phyloP scores from a whole-genome alignment of 2,329 filamentous ascomycete species.

The Stromatinia cepivora region DNA sequence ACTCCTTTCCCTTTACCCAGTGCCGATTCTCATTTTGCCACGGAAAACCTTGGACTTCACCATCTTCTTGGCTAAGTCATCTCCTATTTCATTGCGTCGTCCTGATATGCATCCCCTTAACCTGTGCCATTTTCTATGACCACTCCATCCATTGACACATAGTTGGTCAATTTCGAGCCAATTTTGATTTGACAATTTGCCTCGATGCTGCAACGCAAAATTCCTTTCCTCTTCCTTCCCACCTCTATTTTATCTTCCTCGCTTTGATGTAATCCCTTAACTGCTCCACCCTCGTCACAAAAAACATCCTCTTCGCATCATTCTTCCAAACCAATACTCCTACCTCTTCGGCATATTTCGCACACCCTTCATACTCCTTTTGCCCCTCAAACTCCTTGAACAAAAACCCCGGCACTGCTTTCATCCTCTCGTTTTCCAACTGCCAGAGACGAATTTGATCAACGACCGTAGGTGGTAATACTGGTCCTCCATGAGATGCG shows the following conservation, averaged over 20 bases:
- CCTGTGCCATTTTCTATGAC: background rate
- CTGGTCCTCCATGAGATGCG: conserved; percentile 49
- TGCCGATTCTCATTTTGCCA: background rate
- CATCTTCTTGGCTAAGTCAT: background rate
- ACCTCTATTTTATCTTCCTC: conserved; percentile 51
- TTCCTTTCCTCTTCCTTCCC: background rate
- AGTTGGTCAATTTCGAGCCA: background rate
- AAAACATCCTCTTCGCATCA: conserved; percentile 79
- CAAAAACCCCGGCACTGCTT: conserved; percentile 76
- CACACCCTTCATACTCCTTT: conserved; percentile 69
- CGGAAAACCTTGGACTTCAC: background rate
- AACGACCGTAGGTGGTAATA: conserved; percentile 91
- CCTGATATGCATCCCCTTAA: background rate
- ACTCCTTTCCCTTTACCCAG: background rate
- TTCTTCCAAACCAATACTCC: conserved; percentile 88
- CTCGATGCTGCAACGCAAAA: too few relatives aligned
- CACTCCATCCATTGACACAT: background rate
- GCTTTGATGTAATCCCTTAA: conserved; percentile 77
- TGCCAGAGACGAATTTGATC: conserved; percentile 98
- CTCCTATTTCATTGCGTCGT: background rate
- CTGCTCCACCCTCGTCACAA: conserved; percentile 88
- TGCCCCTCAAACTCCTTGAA: conserved; percentile 82
- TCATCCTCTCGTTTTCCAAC: conserved; percentile 93
- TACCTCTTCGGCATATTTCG: conserved; percentile 82
- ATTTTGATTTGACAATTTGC: background rate